Evolutionary conservation across 1,139 yeast genomes (phyloP).

Genomic region (Blastobotrys aristatus): DNA sequence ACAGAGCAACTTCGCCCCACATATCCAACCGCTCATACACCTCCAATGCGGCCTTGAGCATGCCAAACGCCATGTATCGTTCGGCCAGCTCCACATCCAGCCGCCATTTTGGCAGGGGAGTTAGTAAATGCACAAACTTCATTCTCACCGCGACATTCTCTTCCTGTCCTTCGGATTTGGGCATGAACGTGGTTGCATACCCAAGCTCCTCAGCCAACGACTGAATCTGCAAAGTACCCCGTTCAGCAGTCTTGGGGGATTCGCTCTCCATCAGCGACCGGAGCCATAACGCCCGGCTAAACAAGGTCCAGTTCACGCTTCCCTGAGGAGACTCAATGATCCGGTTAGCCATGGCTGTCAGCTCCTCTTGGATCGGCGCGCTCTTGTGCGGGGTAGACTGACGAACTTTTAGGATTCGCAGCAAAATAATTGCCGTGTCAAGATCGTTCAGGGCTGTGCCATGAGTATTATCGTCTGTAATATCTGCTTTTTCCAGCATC

Average conservation of each 20-base stretch:
- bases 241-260: conserved; percentile 80
- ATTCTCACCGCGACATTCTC: conserved; percentile 46
- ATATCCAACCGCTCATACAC: conserved; percentile 77
- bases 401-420: conserved; percentile 59
- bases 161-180: conserved; percentile 40
- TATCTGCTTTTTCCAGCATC: conserved; percentile 65
- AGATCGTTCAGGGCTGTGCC: conserved; percentile 58
- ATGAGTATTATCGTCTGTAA: conserved; percentile 77
- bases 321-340: conserved; percentile 51
- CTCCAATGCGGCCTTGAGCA: conserved; percentile 80
- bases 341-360: conserved; percentile 68
- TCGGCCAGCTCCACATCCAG: conserved; percentile 83
- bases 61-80: conserved; percentile 81
- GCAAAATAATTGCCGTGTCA: conserved; percentile 67
- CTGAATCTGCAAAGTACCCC: conserved; percentile 92
- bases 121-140: conserved; percentile 66
- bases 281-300: conserved; percentile 84
- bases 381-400: conserved; percentile 69
- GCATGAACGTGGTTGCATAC: conserved; percentile 52
- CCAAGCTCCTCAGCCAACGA: conserved; percentile 88
- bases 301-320: conserved; percentile 68
- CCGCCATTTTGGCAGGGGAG: conserved; percentile 80
- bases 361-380: conserved; percentile 73
- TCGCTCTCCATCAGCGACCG: conserved; percentile 78
- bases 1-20: conserved; percentile 81